Percentiles rank a stretch among this genome's conserved stretches.
Evolutionary conservation across 768 basidiomycete genomes (phyloP).

Genomic region (Hebeloma cylindrosporum): DNA sequence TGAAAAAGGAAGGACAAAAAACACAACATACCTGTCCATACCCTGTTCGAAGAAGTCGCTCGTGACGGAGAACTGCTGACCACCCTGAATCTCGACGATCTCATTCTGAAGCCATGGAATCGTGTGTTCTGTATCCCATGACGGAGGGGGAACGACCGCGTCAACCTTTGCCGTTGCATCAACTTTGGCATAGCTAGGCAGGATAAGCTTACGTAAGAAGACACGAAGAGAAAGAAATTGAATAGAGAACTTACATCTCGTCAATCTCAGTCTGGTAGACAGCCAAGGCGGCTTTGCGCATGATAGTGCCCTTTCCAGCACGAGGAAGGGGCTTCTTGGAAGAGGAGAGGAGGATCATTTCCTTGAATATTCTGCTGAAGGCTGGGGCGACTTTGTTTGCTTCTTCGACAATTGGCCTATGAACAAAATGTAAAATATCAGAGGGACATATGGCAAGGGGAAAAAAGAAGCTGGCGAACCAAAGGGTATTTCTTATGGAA

Average conservation of each 20-base stretch:
- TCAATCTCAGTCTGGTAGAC: conserved; percentile 49
- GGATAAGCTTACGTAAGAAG: background rate
- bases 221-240: background rate
- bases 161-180: conserved; percentile 12
- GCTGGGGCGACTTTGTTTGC: conserved; percentile 44
- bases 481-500: conserved; percentile 35
- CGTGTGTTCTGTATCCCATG: conserved; percentile 13
- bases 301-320: conserved; percentile 49
- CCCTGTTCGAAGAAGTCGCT: conserved; percentile 24
- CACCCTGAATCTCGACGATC: conserved; percentile 15
- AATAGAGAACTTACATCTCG: conserved; percentile 34
- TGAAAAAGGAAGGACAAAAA: background rate
- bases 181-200: conserved; percentile 19
- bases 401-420: conserved; percentile 41
- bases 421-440: background rate
- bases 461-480: conserved; percentile 25
- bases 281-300: conserved; percentile 41
- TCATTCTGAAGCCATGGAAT: conserved; percentile 19
- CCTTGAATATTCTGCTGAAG: conserved; percentile 49
- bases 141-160: conserved; percentile 12
- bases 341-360: conserved; percentile 48
- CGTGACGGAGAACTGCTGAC: conserved; percentile 1
- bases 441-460: background rate
- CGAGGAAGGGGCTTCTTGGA: conserved; percentile 41
- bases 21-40: conserved; percentile 18